Percentiles rank a stretch among this genome's conserved stretches.
These are phyloP conservation scores for Arabis hirsuta DNA, from an alignment of 345 rosid species.

Conservation along the genomic window DNA sequence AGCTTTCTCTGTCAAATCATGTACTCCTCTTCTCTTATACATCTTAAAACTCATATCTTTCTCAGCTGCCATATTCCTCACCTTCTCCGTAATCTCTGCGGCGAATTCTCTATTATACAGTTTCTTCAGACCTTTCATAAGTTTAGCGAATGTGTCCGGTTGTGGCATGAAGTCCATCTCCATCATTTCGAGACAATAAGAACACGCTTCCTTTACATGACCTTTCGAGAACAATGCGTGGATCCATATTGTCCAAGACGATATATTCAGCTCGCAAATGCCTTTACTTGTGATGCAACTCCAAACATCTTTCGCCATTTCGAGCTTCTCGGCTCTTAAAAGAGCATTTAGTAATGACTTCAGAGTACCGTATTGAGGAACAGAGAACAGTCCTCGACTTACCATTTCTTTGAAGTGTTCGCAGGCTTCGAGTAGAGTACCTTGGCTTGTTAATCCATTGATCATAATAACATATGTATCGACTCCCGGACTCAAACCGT, in stretches of 20 bases:
- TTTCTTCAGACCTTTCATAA: constrained; percentile 79
- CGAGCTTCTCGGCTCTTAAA: constrained; percentile 75
- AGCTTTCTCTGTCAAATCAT: constrained; percentile 65
- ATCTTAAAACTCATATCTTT: constrained; percentile 80
- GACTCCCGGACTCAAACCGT: constrained; percentile 70
- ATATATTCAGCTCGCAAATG: constrained; percentile 63
- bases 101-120: constrained; percentile 77
- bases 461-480: constrained; percentile 76
- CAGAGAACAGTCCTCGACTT: constrained; percentile 66
- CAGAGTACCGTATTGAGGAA: constrained; percentile 69
- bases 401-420: constrained; percentile 84
- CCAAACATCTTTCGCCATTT: constrained; percentile 86
- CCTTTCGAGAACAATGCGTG: constrained; percentile 84
- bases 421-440: constrained; percentile 67
- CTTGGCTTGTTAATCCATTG: constrained; percentile 68
- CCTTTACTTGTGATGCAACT: constrained; percentile 66
- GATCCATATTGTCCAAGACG: constrained; percentile 93
- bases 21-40: constrained; percentile 91
- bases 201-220: constrained; percentile 86
- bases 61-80: constrained; percentile 87
- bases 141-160: constrained; percentile 86
- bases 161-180: constrained; percentile 84
- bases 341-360: constrained; percentile 68
- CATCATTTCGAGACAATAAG: constrained; percentile 89
- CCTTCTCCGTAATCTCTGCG: constrained; percentile 87